Evolutionary conservation across 495 filamentous ascomycete genomes (phyloP), one percentile per base, ranked within the genome.

Genomic region (Patellaria atrata): DNA sequence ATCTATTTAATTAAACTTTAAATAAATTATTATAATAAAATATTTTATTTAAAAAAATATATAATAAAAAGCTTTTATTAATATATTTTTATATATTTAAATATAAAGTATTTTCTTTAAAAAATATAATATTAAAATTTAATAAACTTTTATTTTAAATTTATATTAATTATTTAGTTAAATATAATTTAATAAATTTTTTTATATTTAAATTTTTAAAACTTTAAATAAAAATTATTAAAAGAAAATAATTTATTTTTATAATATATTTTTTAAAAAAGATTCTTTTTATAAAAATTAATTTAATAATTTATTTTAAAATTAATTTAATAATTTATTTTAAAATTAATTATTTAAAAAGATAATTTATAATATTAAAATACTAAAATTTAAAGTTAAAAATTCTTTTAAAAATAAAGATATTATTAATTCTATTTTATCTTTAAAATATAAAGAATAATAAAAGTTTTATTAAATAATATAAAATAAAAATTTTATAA

Each of bases 1-100:
- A 44, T 20, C 29, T 47, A 2, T 30, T 47, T 21, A 47, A 47
- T 25, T 13, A 33, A n/a, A 46, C 44, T 5, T 34, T 34, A 13
- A 43, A 20, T 17, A 11, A 35, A 27, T 13, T 5, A 2, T n/a
- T 43, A 3, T 19, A 24, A n/a, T 50, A 38, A 44, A 42, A 15
- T 17, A 47, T 38, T 14, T 38, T 21, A n/a, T 22, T 27, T 26
- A 14, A 50, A 25, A 26, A 19, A 3, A 26, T 43, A 3, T 15
- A 24, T 3, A 26, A 15, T 1, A 7, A 7, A 11, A 38, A 35
- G 27, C 40, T 30, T 3, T 14, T 14, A 4, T 22, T 44, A 15
- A 16, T 30, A 12, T 26, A 47, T 29, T 21, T 44, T 10, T 3
- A 27, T 10, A 9, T 32, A 3, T 18, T 35, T 19, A 25, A 40